Percentiles rank a stretch among this genome's conserved stretches.
Evolutionary conservation across 305 asterid species (phyloP).

Genomic region (Fraxinus sp.): DNA sequence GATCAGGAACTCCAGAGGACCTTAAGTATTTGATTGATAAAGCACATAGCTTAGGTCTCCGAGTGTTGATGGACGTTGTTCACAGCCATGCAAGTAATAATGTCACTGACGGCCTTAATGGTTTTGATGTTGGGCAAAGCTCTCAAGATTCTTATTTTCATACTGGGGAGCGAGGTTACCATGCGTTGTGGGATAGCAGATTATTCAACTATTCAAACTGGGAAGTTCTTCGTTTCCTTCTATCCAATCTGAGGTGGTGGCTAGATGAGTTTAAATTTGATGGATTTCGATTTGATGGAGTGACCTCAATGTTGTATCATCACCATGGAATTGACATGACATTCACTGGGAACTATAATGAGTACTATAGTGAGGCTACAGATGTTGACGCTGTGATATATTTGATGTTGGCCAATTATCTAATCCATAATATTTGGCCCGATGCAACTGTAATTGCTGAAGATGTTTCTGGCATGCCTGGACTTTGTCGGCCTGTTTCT

Average conservation of each 20-base stretch:
- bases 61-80: slow-evolving; percentile 86
- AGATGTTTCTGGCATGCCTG: slow-evolving; percentile 99
- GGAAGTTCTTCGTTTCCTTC: slow-evolving; percentile 98
- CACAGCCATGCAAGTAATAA: slow-evolving; percentile 98
- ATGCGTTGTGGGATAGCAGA: slow-evolving; percentile 92
- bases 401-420: slow-evolving; percentile 82
- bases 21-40: slow-evolving; percentile 91
- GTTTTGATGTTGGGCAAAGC: slow-evolving; percentile 89
- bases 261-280: slow-evolving; percentile 88
- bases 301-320: slow-evolving; percentile 93
- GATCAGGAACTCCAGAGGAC: slow-evolving; percentile 97
- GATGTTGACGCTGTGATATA: slow-evolving; percentile 95
- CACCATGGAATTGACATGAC: slow-evolving; percentile 87
- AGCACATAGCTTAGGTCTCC: slow-evolving; percentile 92
- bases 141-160: slow-evolving; percentile 95
- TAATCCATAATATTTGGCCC: slow-evolving; percentile 71
- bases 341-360: slow-evolving; percentile 75
- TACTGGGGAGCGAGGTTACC: slow-evolving; percentile 87
- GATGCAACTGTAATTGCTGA: slow-evolving; percentile 91
- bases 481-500: slow-evolving; percentile 71
- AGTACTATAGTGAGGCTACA: slow-evolving; percentile 81
- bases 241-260: slow-evolving; percentile 98
- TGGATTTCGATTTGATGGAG: slow-evolving; percentile 97
- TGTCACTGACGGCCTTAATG: slow-evolving; percentile 85
- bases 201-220: slow-evolving; percentile 87